Evolutionary conservation across 140 eudicot genomes (phyloP).

Genomic region (Bidens hawaiensis): DNA sequence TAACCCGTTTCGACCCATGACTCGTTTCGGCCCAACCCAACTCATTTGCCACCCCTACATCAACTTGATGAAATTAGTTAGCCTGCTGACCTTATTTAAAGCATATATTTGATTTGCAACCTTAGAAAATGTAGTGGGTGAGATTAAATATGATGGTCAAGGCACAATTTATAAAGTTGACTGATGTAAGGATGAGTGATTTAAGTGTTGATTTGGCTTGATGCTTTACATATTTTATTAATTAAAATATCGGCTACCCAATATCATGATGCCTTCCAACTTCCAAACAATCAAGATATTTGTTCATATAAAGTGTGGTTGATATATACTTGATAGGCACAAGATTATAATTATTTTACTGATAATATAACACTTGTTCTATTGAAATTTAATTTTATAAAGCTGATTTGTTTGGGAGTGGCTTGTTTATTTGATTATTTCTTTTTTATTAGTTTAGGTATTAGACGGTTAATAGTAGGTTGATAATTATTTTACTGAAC

Average conservation of each 20-base stretch:
- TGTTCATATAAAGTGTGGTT: background rate
- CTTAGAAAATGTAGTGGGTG: constrained; percentile 37
- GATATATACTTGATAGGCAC: too few relatives aligned
- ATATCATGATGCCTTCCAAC: constrained; percentile 3
- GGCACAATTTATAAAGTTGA: constrained; percentile 14
- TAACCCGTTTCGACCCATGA: too few relatives aligned
- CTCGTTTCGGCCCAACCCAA: too few relatives aligned
- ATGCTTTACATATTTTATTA: constrained; percentile 14
- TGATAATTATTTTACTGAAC: too few relatives aligned
- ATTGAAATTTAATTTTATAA: background rate
- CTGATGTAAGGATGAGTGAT: constrained; percentile 15
- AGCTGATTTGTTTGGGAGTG: background rate
- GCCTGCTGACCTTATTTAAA: background rate
- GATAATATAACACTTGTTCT: background rate
- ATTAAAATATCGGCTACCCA: constrained; percentile 15
- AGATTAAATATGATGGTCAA: constrained; percentile 26
- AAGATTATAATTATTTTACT: background rate
- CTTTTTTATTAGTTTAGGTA: too few relatives aligned
- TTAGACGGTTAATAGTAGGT: background rate
- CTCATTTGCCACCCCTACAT: too few relatives aligned
- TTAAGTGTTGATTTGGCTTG: constrained; percentile 4
- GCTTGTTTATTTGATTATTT: background rate
- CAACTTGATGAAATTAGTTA: background rate
- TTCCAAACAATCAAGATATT: constrained; percentile 22
- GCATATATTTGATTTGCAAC: constrained; percentile 9